Conservation (phyloP, 768 basidiomycete species). For the Boletus sensibilis region DNA sequence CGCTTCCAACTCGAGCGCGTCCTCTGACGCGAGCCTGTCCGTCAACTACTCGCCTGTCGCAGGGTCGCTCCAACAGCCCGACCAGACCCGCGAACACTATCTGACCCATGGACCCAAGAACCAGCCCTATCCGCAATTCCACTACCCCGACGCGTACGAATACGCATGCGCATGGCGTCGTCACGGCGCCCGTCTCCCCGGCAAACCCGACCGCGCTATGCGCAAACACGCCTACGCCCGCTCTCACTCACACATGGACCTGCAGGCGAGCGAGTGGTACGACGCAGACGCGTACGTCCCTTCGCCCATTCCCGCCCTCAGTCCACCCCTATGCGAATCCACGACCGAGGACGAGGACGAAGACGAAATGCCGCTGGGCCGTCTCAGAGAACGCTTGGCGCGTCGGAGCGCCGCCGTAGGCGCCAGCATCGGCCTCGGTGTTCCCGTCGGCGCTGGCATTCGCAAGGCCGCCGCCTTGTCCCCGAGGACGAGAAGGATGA, state of each 20-base stretch:
- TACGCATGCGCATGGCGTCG: conserved; percentile 20
- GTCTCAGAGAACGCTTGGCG: conserved; percentile 10
- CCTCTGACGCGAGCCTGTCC: conserved; percentile 1
- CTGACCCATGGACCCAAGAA: background rate
- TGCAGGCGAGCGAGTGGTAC: conserved; percentile 12
- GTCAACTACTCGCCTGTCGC: background rate
- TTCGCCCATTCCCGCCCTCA: conserved; percentile 18
- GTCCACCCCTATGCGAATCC: conserved; percentile 13
- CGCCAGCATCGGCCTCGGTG: background rate
- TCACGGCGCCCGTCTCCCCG: conserved; percentile 16
- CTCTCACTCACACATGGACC: conserved; percentile 11
- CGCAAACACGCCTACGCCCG: background rate
- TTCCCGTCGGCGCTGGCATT: background rate
- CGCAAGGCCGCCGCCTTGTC: background rate
- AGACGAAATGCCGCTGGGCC: conserved; percentile 17
- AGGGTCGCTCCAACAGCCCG: background rate
- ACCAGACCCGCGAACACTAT: background rate
- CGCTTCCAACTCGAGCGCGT: background rate
- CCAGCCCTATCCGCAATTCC: conserved; percentile 5
- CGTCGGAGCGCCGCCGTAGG: background rate
- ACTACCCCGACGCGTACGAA: conserved; percentile 9
- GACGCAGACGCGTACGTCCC: conserved; percentile 6
- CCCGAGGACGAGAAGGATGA: conserved; percentile 11
- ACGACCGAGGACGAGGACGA: conserved; percentile 12
- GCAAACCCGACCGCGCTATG: conserved; percentile 3